Percentiles rank a stretch among this genome's conserved stretches.
These are phyloP conservation scores for Xylaria sp. DNA, from an alignment of 2,329 filamentous ascomycete genomes.

Conservation along the genomic window DNA sequence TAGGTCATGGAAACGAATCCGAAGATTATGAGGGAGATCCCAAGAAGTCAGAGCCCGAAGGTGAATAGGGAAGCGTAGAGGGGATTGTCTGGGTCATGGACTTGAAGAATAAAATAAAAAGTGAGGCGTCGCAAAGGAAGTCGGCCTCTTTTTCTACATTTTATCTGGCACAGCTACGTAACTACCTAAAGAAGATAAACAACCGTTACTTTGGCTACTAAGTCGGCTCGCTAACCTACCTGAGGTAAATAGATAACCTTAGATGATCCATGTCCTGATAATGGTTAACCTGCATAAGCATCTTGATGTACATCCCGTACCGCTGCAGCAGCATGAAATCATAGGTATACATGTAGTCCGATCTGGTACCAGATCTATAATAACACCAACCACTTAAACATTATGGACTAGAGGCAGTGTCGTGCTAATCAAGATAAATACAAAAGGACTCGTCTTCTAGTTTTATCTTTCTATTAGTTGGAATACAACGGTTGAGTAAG, in stretches of 20 bases:
- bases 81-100: background rate
- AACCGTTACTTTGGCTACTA: background rate
- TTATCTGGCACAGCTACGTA: slow-evolving; percentile 1
- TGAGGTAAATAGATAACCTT: background rate
- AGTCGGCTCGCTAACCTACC: background rate
- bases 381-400: background rate
- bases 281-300: background rate
- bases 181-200: slow-evolving; percentile 5
- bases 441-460: too few species aligned
- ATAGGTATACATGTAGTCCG: background rate
- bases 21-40: background rate
- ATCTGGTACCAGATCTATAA: background rate
- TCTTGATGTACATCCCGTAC: background rate
- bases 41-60: background rate
- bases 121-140: slow-evolving; percentile 3
- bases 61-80: background rate
- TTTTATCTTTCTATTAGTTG: too few species aligned
- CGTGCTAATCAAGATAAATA: background rate
- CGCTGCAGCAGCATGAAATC: background rate
- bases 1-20: background rate
- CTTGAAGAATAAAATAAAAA: background rate
- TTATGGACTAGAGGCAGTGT: background rate
- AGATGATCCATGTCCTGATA: slow-evolving; percentile 3
- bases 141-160: background rate
- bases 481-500: too few species aligned